Conservation (phyloP, 306 rosid genomes). For the Quercus ilex region DNA sequence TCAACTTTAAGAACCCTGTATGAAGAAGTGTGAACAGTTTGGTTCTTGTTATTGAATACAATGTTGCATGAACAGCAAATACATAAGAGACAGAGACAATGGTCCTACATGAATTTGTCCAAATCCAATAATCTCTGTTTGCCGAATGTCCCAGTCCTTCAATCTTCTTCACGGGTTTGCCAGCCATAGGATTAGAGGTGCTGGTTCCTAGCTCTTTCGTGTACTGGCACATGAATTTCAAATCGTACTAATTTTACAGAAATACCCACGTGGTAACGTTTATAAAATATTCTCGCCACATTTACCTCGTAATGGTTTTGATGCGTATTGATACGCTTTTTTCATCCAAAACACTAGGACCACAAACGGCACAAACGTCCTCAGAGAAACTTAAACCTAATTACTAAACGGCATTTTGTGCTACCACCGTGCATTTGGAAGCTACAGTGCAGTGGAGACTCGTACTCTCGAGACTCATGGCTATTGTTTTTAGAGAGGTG, state of each 20-base stretch:
- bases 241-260: neutral
- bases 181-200: neutral
- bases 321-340: neutral
- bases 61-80: neutral
- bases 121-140: neutral
- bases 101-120: neutral
- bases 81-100: neutral
- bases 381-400: neutral
- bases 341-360: neutral
- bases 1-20: neutral
- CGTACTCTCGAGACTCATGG: too few relatives aligned
- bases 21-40: neutral
- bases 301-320: neutral
- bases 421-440: too few relatives aligned
- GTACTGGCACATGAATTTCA: neutral
- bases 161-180: neutral
- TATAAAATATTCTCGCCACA: neutral
- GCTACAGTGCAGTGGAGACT: too few relatives aligned
- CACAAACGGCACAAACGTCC: neutral
- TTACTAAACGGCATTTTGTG: too few relatives aligned
- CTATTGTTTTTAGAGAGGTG: accelerated
- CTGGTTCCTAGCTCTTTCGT: conserved; percentile 16
- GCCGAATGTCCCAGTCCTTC: neutral
- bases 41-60: neutral
- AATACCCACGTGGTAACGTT: neutral